Evolutionary conservation across 1,284 basidiomycete species (phyloP).

Genomic region (Tilletiopsis washingtonensis): DNA sequence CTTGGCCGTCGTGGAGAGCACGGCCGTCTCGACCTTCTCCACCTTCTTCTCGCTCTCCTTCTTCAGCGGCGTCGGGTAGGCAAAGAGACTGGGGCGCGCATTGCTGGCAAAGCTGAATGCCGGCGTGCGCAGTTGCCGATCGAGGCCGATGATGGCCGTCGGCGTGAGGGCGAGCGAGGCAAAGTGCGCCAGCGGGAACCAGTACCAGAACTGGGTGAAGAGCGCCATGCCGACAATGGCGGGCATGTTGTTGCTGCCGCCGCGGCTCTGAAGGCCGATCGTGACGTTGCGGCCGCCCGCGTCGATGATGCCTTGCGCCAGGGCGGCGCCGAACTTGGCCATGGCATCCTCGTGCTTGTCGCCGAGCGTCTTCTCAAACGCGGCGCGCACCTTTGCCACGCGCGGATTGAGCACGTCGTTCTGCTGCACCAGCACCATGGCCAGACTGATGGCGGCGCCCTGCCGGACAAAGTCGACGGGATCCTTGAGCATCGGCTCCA

Average conservation of each 20-base stretch:
- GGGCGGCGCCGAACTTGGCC: constrained; percentile 47
- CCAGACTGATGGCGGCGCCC: constrained; percentile 43
- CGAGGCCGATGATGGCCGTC: constrained; percentile 42
- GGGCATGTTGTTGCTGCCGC: constrained; percentile 45
- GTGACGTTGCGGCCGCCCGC: constrained; percentile 47
- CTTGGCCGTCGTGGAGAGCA: constrained; percentile 43
- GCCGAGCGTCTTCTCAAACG: constrained; percentile 40
- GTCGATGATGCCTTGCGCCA: constrained; percentile 44
- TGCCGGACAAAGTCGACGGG: constrained; percentile 47
- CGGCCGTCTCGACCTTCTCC: constrained; percentile 46
- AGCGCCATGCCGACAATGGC: constrained; percentile 47
- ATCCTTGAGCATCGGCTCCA: constrained; percentile 47
- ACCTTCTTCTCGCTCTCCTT: constrained; percentile 41
- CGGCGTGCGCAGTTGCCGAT: constrained; percentile 37
- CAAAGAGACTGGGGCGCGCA: constrained; percentile 43
- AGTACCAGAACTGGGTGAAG: constrained; percentile 48
- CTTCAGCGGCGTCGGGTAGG: constrained; percentile 40
- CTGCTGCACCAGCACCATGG: constrained; percentile 46
- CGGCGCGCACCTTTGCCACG: constrained; percentile 35
- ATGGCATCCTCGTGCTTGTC: constrained; percentile 48
- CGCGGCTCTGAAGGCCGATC: constrained; percentile 40
- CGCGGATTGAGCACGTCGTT: constrained; percentile 45
- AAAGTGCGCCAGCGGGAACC: constrained; percentile 47
- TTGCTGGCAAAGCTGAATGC: constrained; percentile 40
- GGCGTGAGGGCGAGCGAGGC: constrained; percentile 44